Base-by-base conservation (phyloP, 768 basidiomycete genomes). In the Tulasnella sp. region DNA sequence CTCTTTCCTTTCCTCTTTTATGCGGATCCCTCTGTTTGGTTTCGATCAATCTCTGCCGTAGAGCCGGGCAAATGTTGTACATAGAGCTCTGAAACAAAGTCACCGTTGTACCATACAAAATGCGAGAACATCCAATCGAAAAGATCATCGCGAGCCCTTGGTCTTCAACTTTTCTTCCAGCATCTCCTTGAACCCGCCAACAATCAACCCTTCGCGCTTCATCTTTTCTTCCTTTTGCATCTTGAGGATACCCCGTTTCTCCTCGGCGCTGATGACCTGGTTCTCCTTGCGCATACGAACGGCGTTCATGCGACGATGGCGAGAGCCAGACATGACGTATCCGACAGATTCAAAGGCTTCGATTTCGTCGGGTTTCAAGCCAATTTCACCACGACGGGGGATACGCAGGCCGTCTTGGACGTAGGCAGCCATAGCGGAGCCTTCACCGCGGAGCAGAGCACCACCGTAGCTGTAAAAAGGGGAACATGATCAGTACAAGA, bases 211-310 rank as follows among this genome's bases (percentile, higher is more conserved):
- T 86, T 99, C 98, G 83, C 95, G 90, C 86, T 97, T 91, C 85
- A 93, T 92, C 85, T 93, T 91, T 87, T 99, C 98, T 85, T 98
- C 97, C 84, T 88, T 93, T 86, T 98, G 97, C 85, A 98, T 83
- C 86, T 98, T 97, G 84, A 99, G 84, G 80, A 99, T 97, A 46
- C 95, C 94, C 44, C 98, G 87, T 89, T 99, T 99, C 89, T 99
- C 98, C 86, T 99, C 98, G 1, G 97, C 96, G 83, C 93, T 95
- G 84, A 99, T 99, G 81, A 99, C 97, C 86, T 99, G 98, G 87
- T 99, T 98, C 88, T 99, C 98, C 88, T 99, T 99, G 84, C 97
- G 88, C 91, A 99, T 94, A 80, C 98, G 94, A 68, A 99, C 97
- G 0, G 98, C 97, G 82, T 99, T 99, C 98, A 99, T 99, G 85